phyloP scores from a whole-genome alignment of 768 basidiomycete genomes.

The Lactarius evosmus region DNA sequence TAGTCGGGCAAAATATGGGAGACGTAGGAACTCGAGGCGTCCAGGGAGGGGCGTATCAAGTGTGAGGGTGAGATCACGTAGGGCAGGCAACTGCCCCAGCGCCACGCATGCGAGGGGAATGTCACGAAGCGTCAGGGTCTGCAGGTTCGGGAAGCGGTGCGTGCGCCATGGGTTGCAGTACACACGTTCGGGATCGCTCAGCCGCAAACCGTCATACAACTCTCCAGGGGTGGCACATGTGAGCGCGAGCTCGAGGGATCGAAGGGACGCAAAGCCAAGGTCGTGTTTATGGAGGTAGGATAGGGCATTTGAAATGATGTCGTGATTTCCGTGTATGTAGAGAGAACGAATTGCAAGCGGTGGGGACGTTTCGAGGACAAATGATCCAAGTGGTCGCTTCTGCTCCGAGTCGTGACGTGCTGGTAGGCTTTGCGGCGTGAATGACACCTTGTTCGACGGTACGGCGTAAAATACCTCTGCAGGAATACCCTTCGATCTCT shows the following conservation, averaged over 20 bases:
- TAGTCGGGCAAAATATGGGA: constrained; percentile 20
- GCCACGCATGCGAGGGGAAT: constrained; percentile 17
- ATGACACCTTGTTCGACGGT: background rate
- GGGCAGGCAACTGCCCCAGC: constrained; percentile 15
- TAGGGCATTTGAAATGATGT: constrained; percentile 13
- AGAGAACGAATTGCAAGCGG: constrained; percentile 8
- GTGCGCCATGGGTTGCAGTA: constrained; percentile 12
- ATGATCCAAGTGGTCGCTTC: background rate
- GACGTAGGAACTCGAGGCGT: constrained; percentile 8
- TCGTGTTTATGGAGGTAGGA: constrained; percentile 9
- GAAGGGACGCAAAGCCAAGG: constrained; percentile 4
- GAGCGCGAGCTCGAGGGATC: constrained; percentile 19
- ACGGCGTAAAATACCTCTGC: constrained; percentile 14
- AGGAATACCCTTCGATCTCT: constrained; percentile 5
- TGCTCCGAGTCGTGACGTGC: background rate
- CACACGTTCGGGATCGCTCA: background rate
- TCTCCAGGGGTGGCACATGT: background rate
- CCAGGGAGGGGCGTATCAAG: constrained; percentile 6
- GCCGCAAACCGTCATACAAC: constrained; percentile 8
- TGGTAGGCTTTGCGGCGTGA: background rate
- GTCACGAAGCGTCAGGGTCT: constrained; percentile 17
- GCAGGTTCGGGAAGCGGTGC: constrained; percentile 18
- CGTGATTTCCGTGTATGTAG: constrained; percentile 6
- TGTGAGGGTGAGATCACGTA: constrained; percentile 22
- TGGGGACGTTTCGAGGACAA: constrained; percentile 7